phyloP scores from a whole-genome alignment of 805 yeast species.

The Teunomyces panamensis region DNA sequence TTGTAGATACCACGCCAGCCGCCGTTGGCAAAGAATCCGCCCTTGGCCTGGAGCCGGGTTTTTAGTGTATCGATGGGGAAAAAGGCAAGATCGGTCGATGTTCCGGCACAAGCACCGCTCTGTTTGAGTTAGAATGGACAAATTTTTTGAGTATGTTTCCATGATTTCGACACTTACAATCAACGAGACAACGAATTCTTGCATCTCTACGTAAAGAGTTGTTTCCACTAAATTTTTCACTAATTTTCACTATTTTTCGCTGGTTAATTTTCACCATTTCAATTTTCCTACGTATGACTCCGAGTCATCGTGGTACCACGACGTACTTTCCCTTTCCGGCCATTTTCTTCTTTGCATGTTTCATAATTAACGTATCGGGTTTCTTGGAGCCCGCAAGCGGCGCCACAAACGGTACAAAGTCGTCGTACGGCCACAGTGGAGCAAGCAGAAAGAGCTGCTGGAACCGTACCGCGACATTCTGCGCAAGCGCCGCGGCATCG shows the following conservation, averaged over 20 bases:
- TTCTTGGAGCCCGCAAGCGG: constrained; percentile 35
- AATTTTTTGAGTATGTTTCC: neutral
- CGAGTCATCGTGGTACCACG: constrained; percentile 15
- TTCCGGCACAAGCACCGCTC: constrained; percentile 96
- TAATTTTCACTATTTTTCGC: too few relatives aligned
- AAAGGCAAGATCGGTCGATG: constrained; percentile 89
- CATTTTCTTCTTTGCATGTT: constrained; percentile 35
- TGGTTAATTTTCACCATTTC: too few relatives aligned
- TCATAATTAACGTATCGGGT: constrained; percentile 35
- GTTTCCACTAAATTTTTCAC: too few relatives aligned
- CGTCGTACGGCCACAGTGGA: constrained; percentile 39
- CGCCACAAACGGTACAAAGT: constrained; percentile 33
- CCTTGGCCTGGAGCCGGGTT: constrained; percentile 91
- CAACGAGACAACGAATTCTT: constrained; percentile 30
- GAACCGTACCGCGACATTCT: constrained; percentile 9
- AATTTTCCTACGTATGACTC: neutral
- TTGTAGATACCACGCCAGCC: constrained; percentile 89
- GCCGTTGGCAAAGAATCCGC: constrained; percentile 90
- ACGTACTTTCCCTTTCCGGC: constrained; percentile 29
- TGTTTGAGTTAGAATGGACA: constrained; percentile 9
- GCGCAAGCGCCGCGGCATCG: constrained; percentile 46
- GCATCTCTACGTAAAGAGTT: constrained; percentile 16
- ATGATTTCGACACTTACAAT: constrained; percentile 23
- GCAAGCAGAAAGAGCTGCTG: constrained; percentile 24
- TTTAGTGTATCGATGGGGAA: constrained; percentile 96